These are phyloP conservation scores for Marchantia paleacea DNA, from an alignment of 225 moss, liverwort and hornwort species.

Conservation along the genomic window DNA sequence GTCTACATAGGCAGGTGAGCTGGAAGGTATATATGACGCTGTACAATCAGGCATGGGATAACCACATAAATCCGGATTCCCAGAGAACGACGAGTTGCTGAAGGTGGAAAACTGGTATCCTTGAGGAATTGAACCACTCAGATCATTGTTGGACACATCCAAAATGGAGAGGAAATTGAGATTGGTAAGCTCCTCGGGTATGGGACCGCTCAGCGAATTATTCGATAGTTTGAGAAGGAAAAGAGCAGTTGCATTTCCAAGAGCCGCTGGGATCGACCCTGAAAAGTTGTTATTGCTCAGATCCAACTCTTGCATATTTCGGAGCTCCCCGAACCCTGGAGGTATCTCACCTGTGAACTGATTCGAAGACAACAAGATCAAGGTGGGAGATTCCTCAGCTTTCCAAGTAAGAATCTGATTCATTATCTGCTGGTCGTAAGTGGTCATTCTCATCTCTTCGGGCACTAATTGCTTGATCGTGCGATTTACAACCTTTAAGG, in stretches of 20 bases:
- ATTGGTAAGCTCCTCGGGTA: constrained; percentile 42
- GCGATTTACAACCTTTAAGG: neutral
- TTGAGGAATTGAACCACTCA: constrained; percentile 41
- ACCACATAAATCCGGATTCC: constrained; percentile 36
- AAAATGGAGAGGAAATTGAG: constrained; percentile 44
- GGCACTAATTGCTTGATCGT: neutral
- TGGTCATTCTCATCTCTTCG: neutral
- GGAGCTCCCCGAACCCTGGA: constrained; percentile 35
- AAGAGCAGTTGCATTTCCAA: constrained; percentile 44
- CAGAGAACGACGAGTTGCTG: constrained; percentile 32
- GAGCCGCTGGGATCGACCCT: constrained; percentile 40
- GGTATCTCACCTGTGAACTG: constrained; percentile 30
- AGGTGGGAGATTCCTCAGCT: constrained; percentile 13
- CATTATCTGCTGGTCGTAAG: constrained; percentile 1
- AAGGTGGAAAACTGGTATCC: constrained; percentile 37
- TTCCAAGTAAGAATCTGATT: neutral
- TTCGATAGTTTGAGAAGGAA: constrained; percentile 54
- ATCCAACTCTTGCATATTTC: constrained; percentile 45
- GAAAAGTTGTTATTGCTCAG: constrained; percentile 34
- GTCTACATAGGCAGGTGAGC: neutral
- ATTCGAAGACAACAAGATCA: constrained; percentile 23
- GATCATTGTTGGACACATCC: constrained; percentile 54
- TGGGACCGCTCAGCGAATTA: constrained; percentile 50
- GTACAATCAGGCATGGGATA: neutral
- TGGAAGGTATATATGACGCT: neutral